phyloP scores from a whole-genome alignment of 352 stramenopile species.

The Phytophthora cactorum region DNA sequence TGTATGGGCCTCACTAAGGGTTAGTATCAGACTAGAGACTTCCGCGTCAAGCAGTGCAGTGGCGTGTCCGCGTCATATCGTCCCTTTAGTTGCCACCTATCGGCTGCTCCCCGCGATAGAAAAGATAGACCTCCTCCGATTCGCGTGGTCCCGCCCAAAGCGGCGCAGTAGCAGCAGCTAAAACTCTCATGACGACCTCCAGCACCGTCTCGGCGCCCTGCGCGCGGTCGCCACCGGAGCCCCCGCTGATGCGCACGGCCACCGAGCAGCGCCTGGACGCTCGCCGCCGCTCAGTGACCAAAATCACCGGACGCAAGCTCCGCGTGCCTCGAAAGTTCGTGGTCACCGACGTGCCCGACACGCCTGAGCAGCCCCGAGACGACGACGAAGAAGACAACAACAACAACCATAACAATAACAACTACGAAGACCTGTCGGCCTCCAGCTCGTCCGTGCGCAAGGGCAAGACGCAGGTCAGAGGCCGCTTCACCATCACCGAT shows the following conservation, averaged over 20 bases:
- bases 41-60: conserved; percentile 22
- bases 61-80: conserved; percentile 5
- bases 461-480: conserved; percentile 74
- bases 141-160: not conserved
- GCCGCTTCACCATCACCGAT: conserved; percentile 86
- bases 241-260: conserved; percentile 12
- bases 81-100: conserved; percentile 5
- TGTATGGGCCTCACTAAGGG: conserved; percentile 20
- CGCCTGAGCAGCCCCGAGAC: not conserved
- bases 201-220: conserved; percentile 27
- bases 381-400: conserved; percentile 21
- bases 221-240: conserved; percentile 10
- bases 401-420: conserved; percentile 17
- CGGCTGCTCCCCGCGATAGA: conserved; percentile 4
- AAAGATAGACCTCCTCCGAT: conserved; percentile 17
- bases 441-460: conserved; percentile 38
- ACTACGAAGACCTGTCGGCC: conserved; percentile 26
- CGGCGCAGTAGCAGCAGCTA: conserved; percentile 13
- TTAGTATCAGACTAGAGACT: conserved; percentile 46
- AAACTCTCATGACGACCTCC: conserved; percentile 34
- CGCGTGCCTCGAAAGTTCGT: conserved; percentile 72
- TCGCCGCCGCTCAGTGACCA: conserved; percentile 41
- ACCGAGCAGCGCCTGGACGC: conserved; percentile 28
- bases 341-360: conserved; percentile 68
- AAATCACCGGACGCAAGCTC: conserved; percentile 66